These are phyloP conservation scores for Trichoderma gracile DNA, from an alignment of 2,329 filamentous ascomycete genomes.

Conservation along the genomic window DNA sequence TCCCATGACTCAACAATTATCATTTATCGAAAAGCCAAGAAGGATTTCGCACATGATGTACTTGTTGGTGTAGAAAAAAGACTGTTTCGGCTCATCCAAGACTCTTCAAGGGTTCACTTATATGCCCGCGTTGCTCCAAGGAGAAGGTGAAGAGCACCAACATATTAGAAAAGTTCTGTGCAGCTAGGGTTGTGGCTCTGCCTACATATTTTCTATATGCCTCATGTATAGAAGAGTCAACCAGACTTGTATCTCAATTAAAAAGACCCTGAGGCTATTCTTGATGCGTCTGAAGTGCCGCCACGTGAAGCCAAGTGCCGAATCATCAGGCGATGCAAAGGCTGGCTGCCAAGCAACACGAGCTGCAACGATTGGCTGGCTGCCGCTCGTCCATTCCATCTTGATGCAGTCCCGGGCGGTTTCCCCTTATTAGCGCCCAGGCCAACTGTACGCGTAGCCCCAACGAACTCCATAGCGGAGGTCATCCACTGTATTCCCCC, in stretches of 20 bases:
- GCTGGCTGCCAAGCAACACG: conserved; percentile 3
- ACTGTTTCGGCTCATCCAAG: background rate
- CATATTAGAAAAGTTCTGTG: background rate
- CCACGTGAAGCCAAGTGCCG: conserved; percentile 13
- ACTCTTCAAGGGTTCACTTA: background rate
- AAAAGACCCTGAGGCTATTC: background rate
- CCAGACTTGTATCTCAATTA: background rate
- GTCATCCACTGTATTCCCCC: conserved; percentile 3
- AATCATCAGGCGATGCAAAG: conserved; percentile 11
- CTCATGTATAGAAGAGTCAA: background rate
- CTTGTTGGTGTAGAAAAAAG: background rate
- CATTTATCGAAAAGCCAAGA: background rate
- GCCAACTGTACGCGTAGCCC: background rate
- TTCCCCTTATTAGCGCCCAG: background rate
- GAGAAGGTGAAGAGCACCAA: background rate
- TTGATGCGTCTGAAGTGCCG: background rate
- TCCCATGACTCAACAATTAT: background rate
- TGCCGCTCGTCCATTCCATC: background rate
- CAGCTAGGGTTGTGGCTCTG: background rate
- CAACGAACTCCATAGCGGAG: background rate
- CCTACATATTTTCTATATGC: background rate
- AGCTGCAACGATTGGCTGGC: conserved; percentile 8
- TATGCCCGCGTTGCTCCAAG: background rate
- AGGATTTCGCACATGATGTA: background rate
- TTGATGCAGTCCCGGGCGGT: background rate